These are phyloP conservation scores for Xanthoconium purpureum DNA, from an alignment of 768 basidiomycete species.

Conservation along the genomic window DNA sequence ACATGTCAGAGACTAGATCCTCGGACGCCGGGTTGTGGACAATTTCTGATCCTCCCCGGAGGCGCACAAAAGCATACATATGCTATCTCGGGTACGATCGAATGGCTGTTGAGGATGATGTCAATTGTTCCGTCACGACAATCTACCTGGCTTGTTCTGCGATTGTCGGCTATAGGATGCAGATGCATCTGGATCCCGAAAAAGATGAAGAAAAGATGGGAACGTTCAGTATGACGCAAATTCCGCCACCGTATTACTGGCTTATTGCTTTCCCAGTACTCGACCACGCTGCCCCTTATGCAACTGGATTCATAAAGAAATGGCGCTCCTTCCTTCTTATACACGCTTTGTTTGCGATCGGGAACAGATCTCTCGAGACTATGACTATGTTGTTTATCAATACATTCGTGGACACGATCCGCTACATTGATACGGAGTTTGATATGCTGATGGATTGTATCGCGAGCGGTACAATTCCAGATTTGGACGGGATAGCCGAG, in stretches of 20 bases:
- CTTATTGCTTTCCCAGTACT: not conserved
- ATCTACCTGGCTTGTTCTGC: not conserved
- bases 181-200: not conserved
- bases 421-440: slow-evolving; percentile 6
- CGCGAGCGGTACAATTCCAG: slow-evolving; percentile 9
- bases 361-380: slow-evolving; percentile 1
- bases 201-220: slow-evolving; percentile 8
- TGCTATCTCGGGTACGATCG: not conserved
- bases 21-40: not conserved
- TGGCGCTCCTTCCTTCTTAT: slow-evolving; percentile 10
- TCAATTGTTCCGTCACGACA: not conserved
- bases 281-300: slow-evolving; percentile 1
- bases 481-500: not conserved
- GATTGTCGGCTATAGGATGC: not conserved
- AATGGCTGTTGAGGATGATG: not conserved
- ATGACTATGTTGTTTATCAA: slow-evolving; percentile 5
- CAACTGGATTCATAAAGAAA: slow-evolving; percentile 1
- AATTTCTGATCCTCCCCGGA: not conserved
- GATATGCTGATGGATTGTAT: slow-evolving; percentile 12
- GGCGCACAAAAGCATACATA: not conserved
- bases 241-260: not conserved
- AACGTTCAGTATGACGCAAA: slow-evolving; percentile 6
- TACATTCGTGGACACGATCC: slow-evolving; percentile 13
- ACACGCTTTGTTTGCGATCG: slow-evolving; percentile 3
- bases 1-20: not conserved